Evolutionary conservation across 1,284 basidiomycete species (phyloP).

Genomic region (Fomitopsis betulina): DNA sequence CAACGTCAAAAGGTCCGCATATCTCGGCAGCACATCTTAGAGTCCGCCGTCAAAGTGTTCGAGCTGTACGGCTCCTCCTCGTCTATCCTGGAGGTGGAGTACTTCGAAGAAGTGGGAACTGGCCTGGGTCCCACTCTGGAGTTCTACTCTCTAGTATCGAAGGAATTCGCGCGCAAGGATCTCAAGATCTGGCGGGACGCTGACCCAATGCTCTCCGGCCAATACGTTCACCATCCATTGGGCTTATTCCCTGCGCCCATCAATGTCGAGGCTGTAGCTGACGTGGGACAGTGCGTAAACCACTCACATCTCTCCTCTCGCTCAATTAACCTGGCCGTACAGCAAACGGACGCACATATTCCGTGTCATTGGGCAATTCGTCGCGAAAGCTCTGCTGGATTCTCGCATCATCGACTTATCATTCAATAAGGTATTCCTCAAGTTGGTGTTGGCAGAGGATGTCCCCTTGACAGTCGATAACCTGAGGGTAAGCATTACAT

Average conservation of each 20-base stretch:
- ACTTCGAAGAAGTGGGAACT: conserved; percentile 98
- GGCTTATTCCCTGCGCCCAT: conserved; percentile 92
- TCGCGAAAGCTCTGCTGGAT: conserved; percentile 97
- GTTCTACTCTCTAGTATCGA: conserved; percentile 93
- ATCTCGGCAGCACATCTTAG: conserved; percentile 89
- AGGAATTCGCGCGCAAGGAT: conserved; percentile 86
- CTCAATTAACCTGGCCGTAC: conserved; percentile 5
- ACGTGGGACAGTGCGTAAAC: conserved; percentile 65
- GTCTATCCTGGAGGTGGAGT: conserved; percentile 95
- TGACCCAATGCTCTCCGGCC: conserved; percentile 57
- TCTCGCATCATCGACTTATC: conserved; percentile 96
- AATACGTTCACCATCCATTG: conserved; percentile 75
- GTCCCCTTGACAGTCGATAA: conserved; percentile 81
- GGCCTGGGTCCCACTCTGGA: conserved; percentile 98
- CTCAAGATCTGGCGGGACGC: conserved; percentile 90
- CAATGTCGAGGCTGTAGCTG: conserved; percentile 54
- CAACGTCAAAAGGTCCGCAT: conserved; percentile 97
- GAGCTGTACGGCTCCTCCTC: conserved; percentile 94
- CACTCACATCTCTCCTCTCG: not conserved
- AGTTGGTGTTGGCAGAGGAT: conserved; percentile 81
- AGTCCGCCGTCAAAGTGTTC: conserved; percentile 97
- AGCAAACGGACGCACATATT: conserved; percentile 83
- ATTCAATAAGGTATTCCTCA: conserved; percentile 91
- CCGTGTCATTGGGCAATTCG: conserved; percentile 91
- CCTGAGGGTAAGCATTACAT: conserved; percentile 53